These are phyloP conservation scores for Penicillium manginii DNA, from an alignment of 495 filamentous ascomycete genomes.

Conservation along the genomic window DNA sequence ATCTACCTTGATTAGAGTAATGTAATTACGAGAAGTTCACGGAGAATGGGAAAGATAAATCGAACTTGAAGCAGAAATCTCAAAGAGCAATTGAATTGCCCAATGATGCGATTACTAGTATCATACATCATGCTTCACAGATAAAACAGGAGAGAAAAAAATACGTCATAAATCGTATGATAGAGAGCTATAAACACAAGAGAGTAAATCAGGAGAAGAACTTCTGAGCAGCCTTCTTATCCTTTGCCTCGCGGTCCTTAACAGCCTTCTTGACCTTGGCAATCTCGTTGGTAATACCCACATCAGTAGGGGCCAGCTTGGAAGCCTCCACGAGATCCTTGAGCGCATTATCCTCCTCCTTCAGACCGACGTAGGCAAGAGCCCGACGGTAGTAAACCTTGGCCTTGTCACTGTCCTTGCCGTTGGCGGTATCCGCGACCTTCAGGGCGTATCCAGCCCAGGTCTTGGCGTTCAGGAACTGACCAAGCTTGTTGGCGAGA, in stretches of 20 bases:
- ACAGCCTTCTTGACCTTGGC: constrained; percentile 73
- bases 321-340: constrained; percentile 76
- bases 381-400: constrained; percentile 89
- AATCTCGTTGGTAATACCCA: constrained; percentile 74
- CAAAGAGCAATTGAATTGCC: constrained; percentile 6
- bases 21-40: not conserved
- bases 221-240: constrained; percentile 87
- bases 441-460: constrained; percentile 76
- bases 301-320: constrained; percentile 76
- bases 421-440: constrained; percentile 54
- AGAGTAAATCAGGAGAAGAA: constrained; percentile 65
- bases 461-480: constrained; percentile 67
- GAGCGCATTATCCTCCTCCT: constrained; percentile 85
- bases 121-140: constrained; percentile 29
- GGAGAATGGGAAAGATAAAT: not conserved
- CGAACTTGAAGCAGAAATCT: not conserved
- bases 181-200: constrained; percentile 7
- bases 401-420: constrained; percentile 76
- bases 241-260: constrained; percentile 74
- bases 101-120: constrained; percentile 19
- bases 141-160: constrained; percentile 1
- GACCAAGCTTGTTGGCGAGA: constrained; percentile 77
- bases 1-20: not conserved
- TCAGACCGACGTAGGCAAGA: constrained; percentile 69
- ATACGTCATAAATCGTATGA: constrained; percentile 41